A percentile compares a stretch with the other conserved stretches of the same genome.
These are phyloP conservation scores for Santalum album DNA, from an alignment of 164 flowering plant genomes.

Conservation along the genomic window DNA sequence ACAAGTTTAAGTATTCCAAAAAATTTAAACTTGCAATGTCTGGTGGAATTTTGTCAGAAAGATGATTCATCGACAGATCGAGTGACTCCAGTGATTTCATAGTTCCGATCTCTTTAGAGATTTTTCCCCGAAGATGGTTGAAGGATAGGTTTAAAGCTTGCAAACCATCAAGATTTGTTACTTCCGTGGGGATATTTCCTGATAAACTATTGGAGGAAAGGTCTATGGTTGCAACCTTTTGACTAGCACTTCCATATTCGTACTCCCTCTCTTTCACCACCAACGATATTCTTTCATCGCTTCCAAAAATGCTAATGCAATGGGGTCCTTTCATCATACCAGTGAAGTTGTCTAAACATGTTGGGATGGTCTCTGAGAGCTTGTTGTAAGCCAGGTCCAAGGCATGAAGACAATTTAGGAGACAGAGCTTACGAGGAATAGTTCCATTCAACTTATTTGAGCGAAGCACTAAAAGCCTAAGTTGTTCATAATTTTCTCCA, in stretches of 20 bases:
- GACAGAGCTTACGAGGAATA: conserved; percentile 21
- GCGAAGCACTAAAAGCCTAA: conserved; percentile 13
- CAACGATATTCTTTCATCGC: not conserved
- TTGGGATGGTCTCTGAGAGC: conserved; percentile 23
- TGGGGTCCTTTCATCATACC: too few species aligned
- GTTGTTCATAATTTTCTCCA: not conserved
- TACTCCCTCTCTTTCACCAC: conserved; percentile 12
- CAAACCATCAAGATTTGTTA: not conserved
- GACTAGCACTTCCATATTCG: conserved; percentile 4
- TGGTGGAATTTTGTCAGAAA: conserved; percentile 4
- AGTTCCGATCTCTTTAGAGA: conserved; percentile 2
- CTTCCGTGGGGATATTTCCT: conserved; percentile 2
- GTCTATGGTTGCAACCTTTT: conserved; percentile 14
- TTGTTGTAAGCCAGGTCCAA: conserved; percentile 26
- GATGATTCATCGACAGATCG: conserved; percentile 7
- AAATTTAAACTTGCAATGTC: conserved; percentile 1
- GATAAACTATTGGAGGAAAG: conserved; percentile 17
- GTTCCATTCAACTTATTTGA: conserved; percentile 19
- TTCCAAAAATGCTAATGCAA: too few species aligned
- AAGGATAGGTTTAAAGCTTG: conserved; percentile 6
- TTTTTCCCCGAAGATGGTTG: conserved; percentile 5
- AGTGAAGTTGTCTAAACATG: conserved; percentile 18
- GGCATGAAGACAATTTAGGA: conserved; percentile 15
- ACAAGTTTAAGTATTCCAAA: conserved; percentile 6
- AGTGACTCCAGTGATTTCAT: conserved; percentile 10